Evolutionary conservation across 176 grass and related monocot genomes (phyloP).

Genomic region (Oryza meridionalis): DNA sequence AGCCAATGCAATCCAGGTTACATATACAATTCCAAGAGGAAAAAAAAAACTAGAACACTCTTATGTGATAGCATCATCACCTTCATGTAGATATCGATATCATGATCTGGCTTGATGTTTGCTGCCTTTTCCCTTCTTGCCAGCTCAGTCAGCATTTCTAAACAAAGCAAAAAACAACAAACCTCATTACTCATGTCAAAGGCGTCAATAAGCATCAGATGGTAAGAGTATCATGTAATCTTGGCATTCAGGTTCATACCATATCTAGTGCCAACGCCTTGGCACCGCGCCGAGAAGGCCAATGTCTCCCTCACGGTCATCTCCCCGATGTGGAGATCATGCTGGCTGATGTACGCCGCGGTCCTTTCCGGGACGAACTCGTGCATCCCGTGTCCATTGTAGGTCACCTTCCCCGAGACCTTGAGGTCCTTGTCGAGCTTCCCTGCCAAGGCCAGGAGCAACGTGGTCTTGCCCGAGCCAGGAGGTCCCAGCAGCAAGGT

Average conservation of each 20-base stretch:
- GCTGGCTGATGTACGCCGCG: slow-evolving; percentile 86
- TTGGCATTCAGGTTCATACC: slow-evolving; percentile 44
- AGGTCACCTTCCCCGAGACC: slow-evolving; percentile 70
- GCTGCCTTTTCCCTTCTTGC: slow-evolving; percentile 81
- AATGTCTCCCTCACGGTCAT: slow-evolving; percentile 96
- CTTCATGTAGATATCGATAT: slow-evolving; percentile 95
- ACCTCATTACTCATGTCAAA: slow-evolving; percentile 14
- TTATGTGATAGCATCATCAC: slow-evolving; percentile 35
- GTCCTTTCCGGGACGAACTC: slow-evolving; percentile 89
- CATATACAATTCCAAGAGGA: not conserved
- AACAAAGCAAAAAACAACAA: slow-evolving; percentile 24
- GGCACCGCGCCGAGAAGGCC: slow-evolving; percentile 77
- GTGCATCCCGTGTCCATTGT: slow-evolving; percentile 82
- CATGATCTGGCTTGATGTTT: slow-evolving; percentile 87
- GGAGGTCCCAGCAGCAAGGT: slow-evolving; percentile 77
- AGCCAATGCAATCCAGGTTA: not conserved
- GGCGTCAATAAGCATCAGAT: not conserved
- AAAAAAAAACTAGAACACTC: not conserved
- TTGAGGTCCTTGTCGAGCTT: slow-evolving; percentile 77
- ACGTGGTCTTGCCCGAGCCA: slow-evolving; percentile 80
- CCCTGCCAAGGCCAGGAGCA: slow-evolving; percentile 78
- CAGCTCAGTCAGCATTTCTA: slow-evolving; percentile 88
- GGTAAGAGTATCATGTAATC: not conserved
- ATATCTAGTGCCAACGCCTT: slow-evolving; percentile 81
- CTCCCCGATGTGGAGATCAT: slow-evolving; percentile 87